Base-by-base conservation (phyloP, 1,284 basidiomycete genomes). In the Mycosarcoma maydis region DNA sequence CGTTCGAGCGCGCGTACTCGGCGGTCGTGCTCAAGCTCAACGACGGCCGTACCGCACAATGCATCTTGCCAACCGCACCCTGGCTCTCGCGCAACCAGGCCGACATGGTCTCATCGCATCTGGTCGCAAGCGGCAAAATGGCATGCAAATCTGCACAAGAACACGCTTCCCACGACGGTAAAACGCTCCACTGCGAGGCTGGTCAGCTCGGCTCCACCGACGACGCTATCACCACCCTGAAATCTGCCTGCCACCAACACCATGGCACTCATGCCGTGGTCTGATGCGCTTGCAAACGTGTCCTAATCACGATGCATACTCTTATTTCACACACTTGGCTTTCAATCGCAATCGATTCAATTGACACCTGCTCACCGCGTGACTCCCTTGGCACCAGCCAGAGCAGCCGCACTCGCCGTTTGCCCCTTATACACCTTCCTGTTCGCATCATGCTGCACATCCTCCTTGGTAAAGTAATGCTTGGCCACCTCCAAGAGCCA, bases 401-500 rank as follows among this genome's bases (percentile, higher is more conserved):
- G 14, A 29, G 40, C 39, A n/a, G 53, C 45, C 10, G 27, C 40
- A 38, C 52, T 60, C 32, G 60, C 55, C 22, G 56, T 66, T 13
- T 39, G 34, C 4, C 67, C 67, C 57, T 71, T 66, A 22, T 57
- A 61, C 34, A 29, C 20, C 37, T 39, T 51, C 38, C 37, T 48
- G 10, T 27, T 53, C 5, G 27, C 27, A 8, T 58, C 54, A 33
- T 73, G 71, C 26, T 58, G 43, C 19, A 77, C 51, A 17, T 77
- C 75, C 23, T 77, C 73, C 20, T 67, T 62, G 5, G 67, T 69
- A 20, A 77, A 77, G 34, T 73, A 77, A 44, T 77, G 75, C 24
- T 59, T 64, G 0, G 75, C 75, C 13, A 81, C 90, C 86, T 98
- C 94, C 46, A 96, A 82, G 41, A 98, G 82, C 95, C 95, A 98